These are phyloP conservation scores for Claviceps capensis DNA, from an alignment of 2,329 filamentous ascomycete species.

Conservation along the genomic window DNA sequence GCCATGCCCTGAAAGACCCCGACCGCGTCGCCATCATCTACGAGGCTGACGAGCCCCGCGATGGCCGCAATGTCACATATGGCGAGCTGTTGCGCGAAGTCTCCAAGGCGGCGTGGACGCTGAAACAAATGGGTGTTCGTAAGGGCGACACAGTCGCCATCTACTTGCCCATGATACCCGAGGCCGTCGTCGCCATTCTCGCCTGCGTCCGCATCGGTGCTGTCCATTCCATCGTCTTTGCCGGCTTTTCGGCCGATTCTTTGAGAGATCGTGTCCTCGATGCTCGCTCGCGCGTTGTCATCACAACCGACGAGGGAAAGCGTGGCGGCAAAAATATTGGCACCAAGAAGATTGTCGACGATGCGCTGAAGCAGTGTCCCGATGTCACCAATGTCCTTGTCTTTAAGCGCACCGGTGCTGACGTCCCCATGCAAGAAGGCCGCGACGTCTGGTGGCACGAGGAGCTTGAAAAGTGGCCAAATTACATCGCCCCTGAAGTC, in stretches of 20 bases:
- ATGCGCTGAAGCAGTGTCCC: constrained; percentile 91
- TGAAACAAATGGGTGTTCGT: constrained; percentile 90
- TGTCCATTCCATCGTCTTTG: constrained; percentile 94
- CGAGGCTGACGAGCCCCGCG: constrained; percentile 80
- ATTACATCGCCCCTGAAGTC: constrained; percentile 76
- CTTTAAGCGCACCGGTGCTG: constrained; percentile 87
- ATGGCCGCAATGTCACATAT: constrained; percentile 86
- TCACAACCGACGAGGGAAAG: constrained; percentile 95
- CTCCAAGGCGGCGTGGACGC: constrained; percentile 69
- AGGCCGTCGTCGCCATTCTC: constrained; percentile 81
- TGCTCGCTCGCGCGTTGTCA: constrained; percentile 81
- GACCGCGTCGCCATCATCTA: constrained; percentile 95
- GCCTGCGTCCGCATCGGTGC: constrained; percentile 88
- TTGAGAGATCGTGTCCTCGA: constrained; percentile 90
- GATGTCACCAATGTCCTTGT: constrained; percentile 76
- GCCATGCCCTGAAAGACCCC: constrained; percentile 90
- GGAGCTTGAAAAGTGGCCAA: constrained; percentile 91
- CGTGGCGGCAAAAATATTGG: constrained; percentile 93
- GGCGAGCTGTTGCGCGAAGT: constrained; percentile 87
- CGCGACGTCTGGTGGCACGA: constrained; percentile 98
- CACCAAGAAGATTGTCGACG: constrained; percentile 98
- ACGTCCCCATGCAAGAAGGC: constrained; percentile 79
- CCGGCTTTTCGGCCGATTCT: constrained; percentile 93
- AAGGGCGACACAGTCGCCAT: constrained; percentile 97
- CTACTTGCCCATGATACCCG: constrained; percentile 97